Conservation (phyloP, 352 stramenopile species). For the Aphanomyces cochlioides region DNA sequence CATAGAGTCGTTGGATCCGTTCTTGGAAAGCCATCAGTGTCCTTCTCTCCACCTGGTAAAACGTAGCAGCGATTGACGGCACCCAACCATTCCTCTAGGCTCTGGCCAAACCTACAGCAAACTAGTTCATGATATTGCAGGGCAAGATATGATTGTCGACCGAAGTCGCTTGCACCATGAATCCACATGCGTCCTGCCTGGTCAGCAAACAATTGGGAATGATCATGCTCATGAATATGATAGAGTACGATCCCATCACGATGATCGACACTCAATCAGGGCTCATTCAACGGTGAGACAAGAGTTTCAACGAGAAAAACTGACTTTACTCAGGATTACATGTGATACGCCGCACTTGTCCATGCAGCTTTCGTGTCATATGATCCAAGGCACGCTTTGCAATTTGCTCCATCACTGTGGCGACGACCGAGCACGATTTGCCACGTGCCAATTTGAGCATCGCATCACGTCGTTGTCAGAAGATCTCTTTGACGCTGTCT, state of each 20-base stretch:
- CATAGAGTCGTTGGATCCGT: conserved; percentile 67
- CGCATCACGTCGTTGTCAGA: conserved; percentile 70
- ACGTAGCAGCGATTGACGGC: background rate
- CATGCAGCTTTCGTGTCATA: conserved; percentile 88
- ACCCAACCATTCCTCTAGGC: conserved; percentile 30
- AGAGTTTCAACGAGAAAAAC: background rate
- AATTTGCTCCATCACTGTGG: conserved; percentile 80
- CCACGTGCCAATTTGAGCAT: conserved; percentile 69
- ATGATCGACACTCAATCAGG: conserved; percentile 86
- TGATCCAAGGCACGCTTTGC: conserved; percentile 86
- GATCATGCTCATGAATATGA: background rate
- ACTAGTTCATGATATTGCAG: conserved; percentile 76
- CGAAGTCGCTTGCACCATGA: conserved; percentile 71
- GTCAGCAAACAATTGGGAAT: background rate
- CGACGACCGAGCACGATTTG: conserved; percentile 52
- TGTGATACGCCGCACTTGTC: conserved; percentile 82
- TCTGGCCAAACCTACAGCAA: conserved; percentile 89
- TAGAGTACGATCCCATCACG: conserved; percentile 83
- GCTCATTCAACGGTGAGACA: conserved; percentile 57
- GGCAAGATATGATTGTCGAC: conserved; percentile 65
- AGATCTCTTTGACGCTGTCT: conserved; percentile 44
- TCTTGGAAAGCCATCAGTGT: conserved; percentile 69
- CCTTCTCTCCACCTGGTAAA: conserved; percentile 70
- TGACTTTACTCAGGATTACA: conserved; percentile 56
- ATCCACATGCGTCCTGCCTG: conserved; percentile 38